phyloP scores from a whole-genome alignment of 2,329 filamentous ascomycete species.

The Orbilia javanica region DNA sequence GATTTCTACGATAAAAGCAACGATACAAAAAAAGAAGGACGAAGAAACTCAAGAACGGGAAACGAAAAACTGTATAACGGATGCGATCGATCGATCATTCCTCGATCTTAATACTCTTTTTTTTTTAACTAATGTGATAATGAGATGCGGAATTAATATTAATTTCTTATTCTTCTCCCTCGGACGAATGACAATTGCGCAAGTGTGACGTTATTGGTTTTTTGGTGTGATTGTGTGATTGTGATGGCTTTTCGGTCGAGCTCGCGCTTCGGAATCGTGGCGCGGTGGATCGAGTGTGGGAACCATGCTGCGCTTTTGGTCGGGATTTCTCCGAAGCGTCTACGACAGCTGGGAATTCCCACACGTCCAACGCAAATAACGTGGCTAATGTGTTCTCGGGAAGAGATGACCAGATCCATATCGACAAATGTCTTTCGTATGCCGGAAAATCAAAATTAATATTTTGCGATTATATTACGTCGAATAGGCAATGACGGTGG shows the following conservation, averaged over 20 bases:
- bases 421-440: too few species aligned
- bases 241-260: neutral
- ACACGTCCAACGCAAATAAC: neutral
- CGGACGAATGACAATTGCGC: neutral
- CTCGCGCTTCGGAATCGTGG: conserved; percentile 3
- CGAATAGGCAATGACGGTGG: too few species aligned
- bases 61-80: neutral
- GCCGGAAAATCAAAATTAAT: too few species aligned
- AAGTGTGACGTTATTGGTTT: neutral
- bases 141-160: neutral
- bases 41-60: too few species aligned
- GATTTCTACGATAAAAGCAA: neutral
- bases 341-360: neutral
- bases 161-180: neutral
- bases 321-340: neutral
- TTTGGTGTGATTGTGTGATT: neutral
- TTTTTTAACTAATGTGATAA: conserved; percentile 1
- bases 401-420: too few species aligned
- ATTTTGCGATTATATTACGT: too few species aligned
- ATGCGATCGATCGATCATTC: neutral
- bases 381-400: too few species aligned
- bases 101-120: neutral
- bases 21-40: neutral
- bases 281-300: neutral
- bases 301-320: conserved; percentile 2